phyloP scores from a whole-genome alignment of 2,329 filamentous ascomycete genomes.

The Onygenales sp. region DNA sequence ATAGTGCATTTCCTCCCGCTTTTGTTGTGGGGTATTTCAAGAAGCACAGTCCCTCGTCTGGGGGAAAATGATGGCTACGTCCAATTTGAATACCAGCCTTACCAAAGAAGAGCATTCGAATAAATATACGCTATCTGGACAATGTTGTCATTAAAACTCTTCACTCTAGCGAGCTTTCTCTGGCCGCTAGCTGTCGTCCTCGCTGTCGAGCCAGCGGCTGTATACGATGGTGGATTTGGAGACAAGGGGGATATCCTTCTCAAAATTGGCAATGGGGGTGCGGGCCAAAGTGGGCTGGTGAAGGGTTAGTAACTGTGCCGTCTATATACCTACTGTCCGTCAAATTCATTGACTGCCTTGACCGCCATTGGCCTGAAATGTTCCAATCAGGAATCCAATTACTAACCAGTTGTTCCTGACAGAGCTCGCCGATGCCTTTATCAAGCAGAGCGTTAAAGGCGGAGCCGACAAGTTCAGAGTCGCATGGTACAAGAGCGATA shows the following conservation, averaged over 20 bases:
- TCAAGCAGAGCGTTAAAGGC: conserved; percentile 19
- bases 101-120: too few relatives aligned
- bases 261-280: conserved; percentile 25
- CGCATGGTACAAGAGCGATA: conserved; percentile 40
- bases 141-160: too few relatives aligned
- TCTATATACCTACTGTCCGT: not conserved
- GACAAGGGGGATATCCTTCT: conserved; percentile 9
- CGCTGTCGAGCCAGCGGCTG: not conserved
- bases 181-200: not conserved
- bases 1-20: too few relatives aligned
- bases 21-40: too few relatives aligned
- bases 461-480: conserved; percentile 29
- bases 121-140: too few relatives aligned
- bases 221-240: not conserved
- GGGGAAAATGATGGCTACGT: too few relatives aligned
- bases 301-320: conserved; percentile 7
- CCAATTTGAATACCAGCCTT: too few relatives aligned
- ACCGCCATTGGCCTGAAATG: not conserved
- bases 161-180: too few relatives aligned
- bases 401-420: not conserved
- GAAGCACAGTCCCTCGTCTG: too few relatives aligned
- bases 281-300: conserved; percentile 25
- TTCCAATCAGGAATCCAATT: not conserved
- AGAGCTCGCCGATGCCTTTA: conserved; percentile 32
- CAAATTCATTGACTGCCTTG: not conserved